Conservation (phyloP, 2,329 filamentous ascomycete species). For the Colletotrichum musae region DNA sequence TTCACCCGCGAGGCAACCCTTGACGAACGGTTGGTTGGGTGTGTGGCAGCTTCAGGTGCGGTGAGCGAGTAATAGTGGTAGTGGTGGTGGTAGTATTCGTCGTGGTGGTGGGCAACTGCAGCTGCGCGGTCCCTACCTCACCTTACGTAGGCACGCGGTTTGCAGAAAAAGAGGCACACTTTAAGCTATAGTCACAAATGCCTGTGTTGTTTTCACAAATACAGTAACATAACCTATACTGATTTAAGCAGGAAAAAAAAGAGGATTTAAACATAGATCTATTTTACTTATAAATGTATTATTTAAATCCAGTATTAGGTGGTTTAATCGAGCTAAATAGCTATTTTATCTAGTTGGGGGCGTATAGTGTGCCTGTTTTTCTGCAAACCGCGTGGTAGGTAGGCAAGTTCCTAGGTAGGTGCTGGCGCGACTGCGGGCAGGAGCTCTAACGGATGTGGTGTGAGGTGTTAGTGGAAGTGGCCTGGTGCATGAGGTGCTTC, state of each 20-base stretch:
- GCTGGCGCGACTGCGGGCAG: too few species aligned
- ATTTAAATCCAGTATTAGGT: too few species aligned
- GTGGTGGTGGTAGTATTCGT: conserved; percentile 10
- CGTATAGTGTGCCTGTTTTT: too few species aligned
- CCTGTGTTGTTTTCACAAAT: too few species aligned
- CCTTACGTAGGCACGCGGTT: background rate
- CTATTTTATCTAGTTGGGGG: too few species aligned
- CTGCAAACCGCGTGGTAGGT: background rate
- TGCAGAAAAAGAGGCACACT: too few species aligned
- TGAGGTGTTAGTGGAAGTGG: conserved; percentile 36
- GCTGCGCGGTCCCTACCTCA: background rate
- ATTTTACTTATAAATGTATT: too few species aligned
- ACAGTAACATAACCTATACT: too few species aligned
- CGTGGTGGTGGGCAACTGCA: conserved; percentile 1
- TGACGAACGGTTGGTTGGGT: conserved; percentile 16
- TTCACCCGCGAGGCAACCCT: conserved; percentile 4
- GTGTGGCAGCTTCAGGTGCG: conserved; percentile 2
- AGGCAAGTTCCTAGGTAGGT: background rate
- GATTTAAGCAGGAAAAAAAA: too few species aligned
- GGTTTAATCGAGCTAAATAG: too few species aligned
- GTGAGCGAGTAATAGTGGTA: conserved; percentile 11
- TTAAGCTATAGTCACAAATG: too few species aligned
- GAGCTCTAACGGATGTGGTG: conserved; percentile 17
- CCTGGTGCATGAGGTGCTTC: conserved; percentile 28
- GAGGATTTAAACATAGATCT: too few species aligned